Evolutionary conservation across 116 monocot genomes (phyloP).

Genomic region (Cymodocea nodosa): DNA sequence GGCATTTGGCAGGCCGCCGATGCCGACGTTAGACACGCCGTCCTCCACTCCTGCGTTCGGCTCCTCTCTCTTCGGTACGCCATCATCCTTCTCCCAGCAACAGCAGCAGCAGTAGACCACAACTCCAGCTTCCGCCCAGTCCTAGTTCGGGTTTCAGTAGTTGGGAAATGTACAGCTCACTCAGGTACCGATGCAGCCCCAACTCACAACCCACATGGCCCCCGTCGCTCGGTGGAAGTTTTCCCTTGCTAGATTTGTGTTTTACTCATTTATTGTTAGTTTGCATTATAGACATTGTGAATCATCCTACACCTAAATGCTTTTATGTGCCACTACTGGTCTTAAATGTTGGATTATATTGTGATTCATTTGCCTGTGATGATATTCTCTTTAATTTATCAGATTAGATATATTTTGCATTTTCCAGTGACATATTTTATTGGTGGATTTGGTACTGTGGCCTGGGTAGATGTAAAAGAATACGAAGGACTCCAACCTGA

Average conservation of each 20-base stretch:
- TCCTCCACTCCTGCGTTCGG: constrained; percentile 25
- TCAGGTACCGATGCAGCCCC: constrained; percentile 6
- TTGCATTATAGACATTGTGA: too few species aligned
- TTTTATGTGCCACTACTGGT: too few species aligned
- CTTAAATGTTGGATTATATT: too few species aligned
- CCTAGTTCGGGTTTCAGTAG: constrained; percentile 28
- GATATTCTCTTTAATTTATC: neutral
- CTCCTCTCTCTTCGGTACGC: constrained; percentile 6
- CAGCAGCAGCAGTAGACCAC: constrained; percentile 1
- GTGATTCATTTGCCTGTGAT: too few species aligned
- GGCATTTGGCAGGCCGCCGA: too few species aligned
- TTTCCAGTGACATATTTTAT: constrained; percentile 84
- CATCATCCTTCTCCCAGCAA: constrained; percentile 19
- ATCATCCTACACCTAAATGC: too few species aligned
- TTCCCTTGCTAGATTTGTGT: too few species aligned
- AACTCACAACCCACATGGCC: constrained; percentile 88
- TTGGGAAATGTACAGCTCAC: constrained; percentile 12
- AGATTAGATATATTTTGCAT: constrained; percentile 1
- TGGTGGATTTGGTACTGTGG: constrained; percentile 96
- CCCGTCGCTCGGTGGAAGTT: constrained; percentile 82
- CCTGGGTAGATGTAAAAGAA: constrained; percentile 88
- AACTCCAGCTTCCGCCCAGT: neutral
- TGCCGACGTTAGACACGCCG: too few species aligned
- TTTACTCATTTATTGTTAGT: too few species aligned
- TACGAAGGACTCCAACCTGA: constrained; percentile 73